phyloP scores from a whole-genome alignment of 345 rosid species.

The Acer campestre region DNA sequence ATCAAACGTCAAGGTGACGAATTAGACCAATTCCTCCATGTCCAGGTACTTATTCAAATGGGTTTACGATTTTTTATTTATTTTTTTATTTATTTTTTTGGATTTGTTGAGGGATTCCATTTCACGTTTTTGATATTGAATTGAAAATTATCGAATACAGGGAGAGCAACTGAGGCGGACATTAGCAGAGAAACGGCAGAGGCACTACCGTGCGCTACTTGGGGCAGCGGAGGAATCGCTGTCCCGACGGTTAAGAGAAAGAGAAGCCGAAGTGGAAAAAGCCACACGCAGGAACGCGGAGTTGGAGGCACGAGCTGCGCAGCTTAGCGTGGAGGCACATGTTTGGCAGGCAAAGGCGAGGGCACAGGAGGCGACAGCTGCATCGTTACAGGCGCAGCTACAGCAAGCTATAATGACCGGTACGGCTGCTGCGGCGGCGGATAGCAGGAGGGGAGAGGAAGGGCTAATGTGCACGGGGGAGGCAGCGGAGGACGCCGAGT shows the following conservation, averaged over 20 bases:
- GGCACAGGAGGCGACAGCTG: constrained; percentile 78
- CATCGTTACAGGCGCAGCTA: constrained; percentile 72
- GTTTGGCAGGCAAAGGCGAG: constrained; percentile 88
- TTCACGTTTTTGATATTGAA: background rate
- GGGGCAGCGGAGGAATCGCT: constrained; percentile 69
- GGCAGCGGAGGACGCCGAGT: constrained; percentile 82
- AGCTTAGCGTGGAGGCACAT: constrained; percentile 73
- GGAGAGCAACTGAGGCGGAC: constrained; percentile 78
- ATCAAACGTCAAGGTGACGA: constrained; percentile 74
- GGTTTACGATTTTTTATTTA: background rate
- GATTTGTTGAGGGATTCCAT: too few species aligned
- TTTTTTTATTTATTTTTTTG: background rate
- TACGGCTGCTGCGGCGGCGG: constrained; percentile 24
- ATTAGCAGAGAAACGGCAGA: constrained; percentile 69
- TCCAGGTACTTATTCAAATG: constrained; percentile 52
- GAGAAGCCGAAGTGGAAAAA: constrained; percentile 71
- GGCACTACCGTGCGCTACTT: constrained; percentile 77
- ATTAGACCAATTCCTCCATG: constrained; percentile 70
- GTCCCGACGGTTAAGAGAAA: constrained; percentile 59
- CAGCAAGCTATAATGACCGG: constrained; percentile 58
- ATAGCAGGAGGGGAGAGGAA: constrained; percentile 46
- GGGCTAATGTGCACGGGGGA: constrained; percentile 31
- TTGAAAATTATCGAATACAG: constrained; percentile 26
- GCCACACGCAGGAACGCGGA: constrained; percentile 75
- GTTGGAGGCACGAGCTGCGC: constrained; percentile 83